A percentile compares a stretch with the other conserved stretches of the same genome.
Conservation (phyloP, 2,329 filamentous ascomycete genomes). For the Rhytidhysteron rufulum region DNA sequence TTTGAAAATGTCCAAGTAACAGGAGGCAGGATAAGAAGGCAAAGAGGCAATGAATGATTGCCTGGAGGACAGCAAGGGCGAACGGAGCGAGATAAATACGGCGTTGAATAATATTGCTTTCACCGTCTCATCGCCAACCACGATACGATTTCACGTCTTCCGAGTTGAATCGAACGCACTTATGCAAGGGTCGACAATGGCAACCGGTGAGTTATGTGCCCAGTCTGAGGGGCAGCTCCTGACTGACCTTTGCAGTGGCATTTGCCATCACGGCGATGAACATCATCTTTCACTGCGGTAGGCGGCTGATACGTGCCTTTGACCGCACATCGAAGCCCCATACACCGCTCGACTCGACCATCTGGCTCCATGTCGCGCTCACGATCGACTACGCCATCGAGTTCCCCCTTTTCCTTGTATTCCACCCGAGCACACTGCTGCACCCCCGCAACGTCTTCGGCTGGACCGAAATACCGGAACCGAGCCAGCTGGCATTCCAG, state of each 20-base stretch:
- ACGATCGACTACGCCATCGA: conserved; percentile 4
- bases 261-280: conserved; percentile 1
- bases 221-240: no score
- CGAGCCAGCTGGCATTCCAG: neutral
- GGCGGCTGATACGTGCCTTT: neutral
- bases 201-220: no score
- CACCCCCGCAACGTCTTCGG: conserved; percentile 2
- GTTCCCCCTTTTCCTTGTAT: conserved; percentile 2
- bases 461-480: neutral
- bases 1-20: no score
- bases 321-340: neutral
- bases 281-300: neutral
- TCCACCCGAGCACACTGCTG: conserved; percentile 2
- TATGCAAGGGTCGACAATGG: no score
- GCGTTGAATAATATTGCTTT: no score
- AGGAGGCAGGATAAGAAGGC: no score
- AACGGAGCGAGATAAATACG: no score
- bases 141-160: no score
- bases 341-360: neutral
- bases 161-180: no score
- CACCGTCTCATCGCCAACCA: no score
- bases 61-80: no score
- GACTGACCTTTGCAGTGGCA: conserved; percentile 1
- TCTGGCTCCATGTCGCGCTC: neutral
- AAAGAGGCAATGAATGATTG: no score